A percentile compares a stretch with the other conserved stretches of the same genome.
Evolutionary conservation across 73 alveolate genomes (phyloP).

Genomic region (Paramecium bursaria): DNA sequence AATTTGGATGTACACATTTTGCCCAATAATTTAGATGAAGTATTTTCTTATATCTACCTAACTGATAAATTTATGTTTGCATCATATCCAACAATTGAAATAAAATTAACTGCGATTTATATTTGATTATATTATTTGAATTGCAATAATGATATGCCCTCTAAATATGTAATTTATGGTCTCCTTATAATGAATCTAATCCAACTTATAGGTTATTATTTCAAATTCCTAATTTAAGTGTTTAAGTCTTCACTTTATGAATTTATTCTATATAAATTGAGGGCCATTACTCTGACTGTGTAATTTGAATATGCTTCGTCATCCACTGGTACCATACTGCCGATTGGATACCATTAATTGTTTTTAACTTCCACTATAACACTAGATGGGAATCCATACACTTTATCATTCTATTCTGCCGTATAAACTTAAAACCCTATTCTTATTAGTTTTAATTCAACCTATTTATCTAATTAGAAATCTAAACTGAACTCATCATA

Average conservation of each 20-base stretch:
- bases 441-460: slow-evolving; percentile 45
- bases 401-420: slow-evolving; percentile 64
- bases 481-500: slow-evolving; percentile 34
- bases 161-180: slow-evolving; percentile 44
- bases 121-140: slow-evolving; percentile 33
- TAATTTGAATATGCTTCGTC: slow-evolving; percentile 38
- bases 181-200: slow-evolving; percentile 33
- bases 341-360: slow-evolving; percentile 59
- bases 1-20: slow-evolving; percentile 59
- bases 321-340: slow-evolving; percentile 15
- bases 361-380: slow-evolving; percentile 62
- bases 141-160: background rate
- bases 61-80: slow-evolving; percentile 37
- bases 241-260: slow-evolving; percentile 27
- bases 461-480: slow-evolving; percentile 31
- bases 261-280: slow-evolving; percentile 21
- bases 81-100: slow-evolving; percentile 39
- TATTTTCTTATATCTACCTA: slow-evolving; percentile 42
- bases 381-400: slow-evolving; percentile 56
- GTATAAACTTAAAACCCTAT: slow-evolving; percentile 67
- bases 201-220: background rate
- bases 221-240: slow-evolving; percentile 6
- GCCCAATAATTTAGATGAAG: slow-evolving; percentile 60
- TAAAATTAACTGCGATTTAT: slow-evolving; percentile 35
- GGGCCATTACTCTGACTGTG: slow-evolving; percentile 11